Percentiles rank a stretch among this genome's conserved stretches.
Conservation (phyloP, 257 asterid species). For the Ballota nigra region DNA sequence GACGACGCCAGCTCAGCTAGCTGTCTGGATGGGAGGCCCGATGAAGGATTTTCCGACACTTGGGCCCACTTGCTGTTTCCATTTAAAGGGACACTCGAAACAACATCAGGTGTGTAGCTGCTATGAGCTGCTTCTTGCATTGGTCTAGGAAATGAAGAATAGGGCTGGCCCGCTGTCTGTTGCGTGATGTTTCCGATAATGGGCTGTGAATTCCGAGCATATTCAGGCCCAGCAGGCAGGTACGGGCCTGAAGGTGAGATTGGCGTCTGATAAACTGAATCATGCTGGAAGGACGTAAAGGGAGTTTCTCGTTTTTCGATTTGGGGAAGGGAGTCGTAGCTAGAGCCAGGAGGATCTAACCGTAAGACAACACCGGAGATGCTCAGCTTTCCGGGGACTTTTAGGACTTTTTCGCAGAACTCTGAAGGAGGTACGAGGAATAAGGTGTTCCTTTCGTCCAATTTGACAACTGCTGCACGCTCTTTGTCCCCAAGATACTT, state of each 20-base stretch:
- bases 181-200: slow-evolving; percentile 21
- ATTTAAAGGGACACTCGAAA: slow-evolving; percentile 20
- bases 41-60: slow-evolving; percentile 42
- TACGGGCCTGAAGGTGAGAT: slow-evolving; percentile 56
- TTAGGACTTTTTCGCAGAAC: slow-evolving; percentile 80
- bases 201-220: slow-evolving; percentile 35
- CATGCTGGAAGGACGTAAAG: slow-evolving; percentile 36
- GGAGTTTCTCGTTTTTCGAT: slow-evolving; percentile 40
- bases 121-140: slow-evolving; percentile 34
- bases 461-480: slow-evolving; percentile 88
- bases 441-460: slow-evolving; percentile 74
- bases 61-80: slow-evolving; percentile 39
- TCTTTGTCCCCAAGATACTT: slow-evolving; percentile 81
- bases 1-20: slow-evolving; percentile 70
- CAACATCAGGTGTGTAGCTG: slow-evolving; percentile 29
- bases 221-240: slow-evolving; percentile 41
- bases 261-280: slow-evolving; percentile 36
- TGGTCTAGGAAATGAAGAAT: slow-evolving; percentile 31
- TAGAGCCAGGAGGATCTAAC: slow-evolving; percentile 53
- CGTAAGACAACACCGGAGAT: slow-evolving; percentile 81
- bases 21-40: slow-evolving; percentile 61
- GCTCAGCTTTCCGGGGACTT: slow-evolving; percentile 88
- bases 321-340: slow-evolving; percentile 43
- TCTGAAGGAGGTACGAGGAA: slow-evolving; percentile 98
- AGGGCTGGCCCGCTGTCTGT: slow-evolving; percentile 27